Evolutionary conservation across 208 protist species (phyloP), one percentile per base, ranked within the genome.

Genomic region (Acanthamoeba lenticulata): DNA sequence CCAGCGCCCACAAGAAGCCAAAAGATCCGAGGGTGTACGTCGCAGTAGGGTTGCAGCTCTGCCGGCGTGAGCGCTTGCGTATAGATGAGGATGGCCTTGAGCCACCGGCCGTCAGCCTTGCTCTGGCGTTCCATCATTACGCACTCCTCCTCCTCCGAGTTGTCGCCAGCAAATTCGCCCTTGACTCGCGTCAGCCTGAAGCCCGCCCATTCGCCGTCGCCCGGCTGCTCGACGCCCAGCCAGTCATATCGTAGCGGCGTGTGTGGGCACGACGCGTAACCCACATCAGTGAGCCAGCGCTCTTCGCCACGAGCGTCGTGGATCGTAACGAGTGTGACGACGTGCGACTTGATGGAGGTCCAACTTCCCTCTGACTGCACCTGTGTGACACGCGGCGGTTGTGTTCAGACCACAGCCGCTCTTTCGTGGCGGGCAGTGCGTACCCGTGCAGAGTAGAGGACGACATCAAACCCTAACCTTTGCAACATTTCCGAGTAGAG

Each of bases 101-200:
- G 72, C 72, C 72, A 81, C 42, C 47, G 2, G 2, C 72, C 72
- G 19, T 81, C 72, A 6, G 72, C 72, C 72, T 81, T 81, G 72
- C 72, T 44, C 72, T 38, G 38, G 7, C 72, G 72, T 38, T 81
- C 72, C 72, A 81, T 81, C 72, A 81, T 81, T 17, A 81, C 40
- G n/a, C 72, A 81, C 72, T 32, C 72, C 40, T 81, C n/a, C 9
- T 7, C 36, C 1, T 49, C 72, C 19, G 34, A 38, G 47, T 81
- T 38, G 24, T 81, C 24, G 7, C 27, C 52, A 11, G 52, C 52
- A 11, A 57, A 11, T 19, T 57, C 9, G 52, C 17, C 52, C 52
- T 57, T 57, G 38, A 81, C 72, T 9, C 72, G 72, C 32, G 40
- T 32, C 24, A 81, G 24, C 3, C 72, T 29, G 72, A 81, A 81